Evolutionary conservation across 306 rosid genomes (phyloP).

Genomic region (Styphnolobium japonicum): DNA sequence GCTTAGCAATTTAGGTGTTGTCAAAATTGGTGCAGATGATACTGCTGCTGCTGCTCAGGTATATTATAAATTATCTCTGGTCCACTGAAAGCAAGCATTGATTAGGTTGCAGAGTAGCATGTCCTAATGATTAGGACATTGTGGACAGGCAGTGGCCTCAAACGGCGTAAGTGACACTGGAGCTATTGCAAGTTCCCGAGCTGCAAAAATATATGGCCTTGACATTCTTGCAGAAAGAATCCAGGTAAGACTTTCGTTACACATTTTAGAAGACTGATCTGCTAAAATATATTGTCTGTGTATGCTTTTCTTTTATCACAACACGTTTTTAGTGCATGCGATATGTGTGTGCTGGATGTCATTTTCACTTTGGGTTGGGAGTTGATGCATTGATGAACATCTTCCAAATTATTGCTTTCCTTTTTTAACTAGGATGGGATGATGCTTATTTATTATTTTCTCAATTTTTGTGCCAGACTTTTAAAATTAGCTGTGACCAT

Average conservation of each 20-base stretch:
- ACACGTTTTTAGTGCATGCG: not conserved
- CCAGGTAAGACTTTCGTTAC: slow-evolving; percentile 43
- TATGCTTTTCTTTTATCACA: not conserved
- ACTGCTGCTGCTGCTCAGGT: slow-evolving; percentile 84
- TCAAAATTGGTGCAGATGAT: slow-evolving; percentile 41
- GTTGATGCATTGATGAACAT: slow-evolving; percentile 6
- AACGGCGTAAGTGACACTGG: slow-evolving; percentile 45
- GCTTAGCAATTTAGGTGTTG: slow-evolving; percentile 45
- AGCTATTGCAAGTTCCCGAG: slow-evolving; percentile 74
- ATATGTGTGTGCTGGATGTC: not conserved
- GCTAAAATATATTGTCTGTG: not conserved
- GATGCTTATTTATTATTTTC: not conserved
- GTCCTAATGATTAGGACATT: slow-evolving; percentile 20
- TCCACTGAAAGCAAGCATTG: not conserved
- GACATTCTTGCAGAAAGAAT: slow-evolving; percentile 50
- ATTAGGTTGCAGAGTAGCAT: not conserved
- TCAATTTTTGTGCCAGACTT: not conserved
- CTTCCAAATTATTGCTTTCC: not conserved
- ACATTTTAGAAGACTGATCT: not conserved
- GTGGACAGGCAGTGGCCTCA: slow-evolving; percentile 51
- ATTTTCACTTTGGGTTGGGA: not conserved
- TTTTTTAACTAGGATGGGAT: not conserved
- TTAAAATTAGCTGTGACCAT: not conserved
- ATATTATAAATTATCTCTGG: slow-evolving; percentile 8
- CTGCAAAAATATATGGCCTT: slow-evolving; percentile 66